Percentiles rank a stretch among this genome's conserved stretches.
Evolutionary conservation across 257 asterid genomes (phyloP).

Genomic region (Craterostigma plantagineum): DNA sequence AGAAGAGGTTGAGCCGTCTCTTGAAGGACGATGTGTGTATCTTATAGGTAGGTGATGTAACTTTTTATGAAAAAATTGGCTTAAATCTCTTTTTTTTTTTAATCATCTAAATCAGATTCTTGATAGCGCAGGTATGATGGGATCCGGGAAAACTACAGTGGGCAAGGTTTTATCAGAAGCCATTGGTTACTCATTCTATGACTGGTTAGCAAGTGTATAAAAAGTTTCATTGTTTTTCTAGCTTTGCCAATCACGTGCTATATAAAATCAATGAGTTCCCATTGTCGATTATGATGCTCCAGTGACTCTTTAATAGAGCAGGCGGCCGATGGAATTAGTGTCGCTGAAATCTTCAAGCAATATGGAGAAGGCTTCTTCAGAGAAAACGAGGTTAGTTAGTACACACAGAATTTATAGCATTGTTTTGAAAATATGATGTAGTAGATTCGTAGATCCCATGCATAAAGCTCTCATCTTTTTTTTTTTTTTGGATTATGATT

Average conservation of each 20-base stretch:
- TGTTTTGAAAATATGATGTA: too few species aligned
- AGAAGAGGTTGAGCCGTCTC: slow-evolving; percentile 43
- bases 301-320: slow-evolving; percentile 50
- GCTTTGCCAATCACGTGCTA: too few species aligned
- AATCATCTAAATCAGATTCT: slow-evolving; percentile 2
- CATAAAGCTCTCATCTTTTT: too few species aligned
- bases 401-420: neutral
- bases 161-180: slow-evolving; percentile 70
- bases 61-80: neutral
- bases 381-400: slow-evolving; percentile 57
- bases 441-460: too few species aligned
- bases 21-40: slow-evolving; percentile 60
- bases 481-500: neutral
- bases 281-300: neutral
- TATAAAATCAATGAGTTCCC: neutral
- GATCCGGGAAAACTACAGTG: slow-evolving; percentile 91
- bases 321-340: slow-evolving; percentile 33
- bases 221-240: too few species aligned
- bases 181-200: slow-evolving; percentile 67
- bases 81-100: too few species aligned
- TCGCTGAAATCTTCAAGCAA: slow-evolving; percentile 44
- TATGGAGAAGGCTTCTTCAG: slow-evolving; percentile 51
- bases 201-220: too few species aligned
- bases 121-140: slow-evolving; percentile 74
- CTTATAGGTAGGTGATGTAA: slow-evolving; percentile 60